Evolutionary conservation across 2,329 filamentous ascomycete species (phyloP).

Genomic region (Curvularia verruculosa): DNA sequence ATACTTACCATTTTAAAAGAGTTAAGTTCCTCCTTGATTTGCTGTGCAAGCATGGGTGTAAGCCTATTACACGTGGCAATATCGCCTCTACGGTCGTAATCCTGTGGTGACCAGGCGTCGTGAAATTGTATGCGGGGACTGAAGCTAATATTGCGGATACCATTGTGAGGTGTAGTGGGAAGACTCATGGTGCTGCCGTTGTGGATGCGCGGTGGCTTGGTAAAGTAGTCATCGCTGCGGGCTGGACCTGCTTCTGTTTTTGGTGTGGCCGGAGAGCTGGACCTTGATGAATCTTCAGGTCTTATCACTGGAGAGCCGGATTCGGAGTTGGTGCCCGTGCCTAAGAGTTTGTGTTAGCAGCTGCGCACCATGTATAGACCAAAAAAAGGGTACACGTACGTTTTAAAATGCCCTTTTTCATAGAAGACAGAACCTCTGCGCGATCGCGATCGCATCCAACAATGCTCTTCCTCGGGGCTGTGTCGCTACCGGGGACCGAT

Average conservation of each 20-base stretch:
- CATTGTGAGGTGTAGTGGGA: constrained; percentile 75
- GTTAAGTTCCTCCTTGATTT: constrained; percentile 99
- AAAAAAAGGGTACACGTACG: constrained; percentile 62
- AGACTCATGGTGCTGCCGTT: constrained; percentile 79
- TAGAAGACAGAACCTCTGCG: constrained; percentile 87
- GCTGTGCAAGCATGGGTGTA: constrained; percentile 95
- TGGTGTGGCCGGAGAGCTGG: constrained; percentile 86
- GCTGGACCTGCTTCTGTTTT: constrained; percentile 65
- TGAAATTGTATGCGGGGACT: constrained; percentile 93
- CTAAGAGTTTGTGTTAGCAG: constrained; percentile 34
- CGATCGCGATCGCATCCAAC: constrained; percentile 88
- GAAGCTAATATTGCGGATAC: constrained; percentile 71
- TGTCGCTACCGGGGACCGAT: constrained; percentile 48
- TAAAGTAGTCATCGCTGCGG: constrained; percentile 84
- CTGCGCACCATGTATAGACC: constrained; percentile 9
- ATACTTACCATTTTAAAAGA: constrained; percentile 93
- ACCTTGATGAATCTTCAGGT: constrained; percentile 75
- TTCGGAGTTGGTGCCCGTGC: constrained; percentile 62
- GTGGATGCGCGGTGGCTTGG: constrained; percentile 71
- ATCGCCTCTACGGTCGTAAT: constrained; percentile 95
- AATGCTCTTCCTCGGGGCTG: constrained; percentile 78
- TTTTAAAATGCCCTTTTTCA: constrained; percentile 95
- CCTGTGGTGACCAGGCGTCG: constrained; percentile 93
- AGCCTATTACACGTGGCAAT: constrained; percentile 97
- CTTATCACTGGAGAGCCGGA: constrained; percentile 72